phyloP scores from a whole-genome alignment of 345 rosid species.

The Brassica napus region DNA sequence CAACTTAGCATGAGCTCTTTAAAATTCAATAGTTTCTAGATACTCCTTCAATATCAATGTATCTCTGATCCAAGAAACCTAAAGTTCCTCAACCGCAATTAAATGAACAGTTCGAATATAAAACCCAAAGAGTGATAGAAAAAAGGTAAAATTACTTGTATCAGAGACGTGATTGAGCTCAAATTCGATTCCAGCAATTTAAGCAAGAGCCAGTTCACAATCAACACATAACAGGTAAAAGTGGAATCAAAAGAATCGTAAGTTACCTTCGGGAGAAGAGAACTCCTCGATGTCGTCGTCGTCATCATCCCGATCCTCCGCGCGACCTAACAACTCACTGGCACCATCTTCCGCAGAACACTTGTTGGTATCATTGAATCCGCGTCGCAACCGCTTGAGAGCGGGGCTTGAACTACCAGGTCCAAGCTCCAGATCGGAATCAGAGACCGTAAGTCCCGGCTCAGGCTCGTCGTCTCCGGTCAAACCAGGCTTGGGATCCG shows the following conservation, averaged over 20 bases:
- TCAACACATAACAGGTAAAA: background rate
- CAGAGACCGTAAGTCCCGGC: conserved; percentile 37
- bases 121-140: background rate
- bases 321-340: conserved; percentile 6
- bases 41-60: background rate
- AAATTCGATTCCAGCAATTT: background rate
- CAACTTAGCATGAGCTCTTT: no score
- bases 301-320: conserved; percentile 47
- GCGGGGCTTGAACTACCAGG: conserved; percentile 44
- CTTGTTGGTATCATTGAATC: conserved; percentile 8
- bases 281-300: conserved; percentile 69
- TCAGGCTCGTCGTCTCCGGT: conserved; percentile 32
- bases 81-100: background rate
- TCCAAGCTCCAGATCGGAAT: conserved; percentile 52
- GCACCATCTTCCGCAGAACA: conserved; percentile 18
- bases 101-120: background rate
- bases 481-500: conserved; percentile 28
- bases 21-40: no score
- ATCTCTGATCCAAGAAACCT: background rate
- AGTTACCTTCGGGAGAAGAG: conserved; percentile 69
- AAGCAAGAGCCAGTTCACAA: conserved; percentile 7
- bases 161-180: background rate
- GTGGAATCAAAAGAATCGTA: background rate
- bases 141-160: background rate
- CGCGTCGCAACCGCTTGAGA: conserved; percentile 69